Conservation (phyloP, 768 basidiomycete genomes). For the Rhizopogon roseolus region DNA sequence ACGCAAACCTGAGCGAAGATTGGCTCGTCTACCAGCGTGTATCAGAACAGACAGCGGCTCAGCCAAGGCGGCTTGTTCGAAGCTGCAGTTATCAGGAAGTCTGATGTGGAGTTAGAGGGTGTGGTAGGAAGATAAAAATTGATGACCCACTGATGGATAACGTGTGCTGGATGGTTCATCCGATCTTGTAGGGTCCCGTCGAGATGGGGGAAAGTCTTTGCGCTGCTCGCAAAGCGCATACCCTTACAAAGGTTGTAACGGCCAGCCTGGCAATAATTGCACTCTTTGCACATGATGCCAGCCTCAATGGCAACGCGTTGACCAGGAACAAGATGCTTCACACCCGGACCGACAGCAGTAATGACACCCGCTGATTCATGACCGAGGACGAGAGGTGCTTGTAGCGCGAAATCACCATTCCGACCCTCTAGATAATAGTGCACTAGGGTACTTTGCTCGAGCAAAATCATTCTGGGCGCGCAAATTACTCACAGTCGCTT, state of each 20-base stretch:
- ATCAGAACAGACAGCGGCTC: conserved; percentile 93
- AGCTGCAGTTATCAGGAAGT: conserved; percentile 70
- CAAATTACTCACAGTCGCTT: conserved; percentile 55
- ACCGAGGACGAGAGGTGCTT: conserved; percentile 83
- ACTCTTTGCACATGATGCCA: conserved; percentile 81
- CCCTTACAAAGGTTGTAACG: conserved; percentile 91
- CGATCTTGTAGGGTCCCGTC: conserved; percentile 87
- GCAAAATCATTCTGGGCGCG: neutral
- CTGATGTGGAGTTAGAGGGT: conserved; percentile 32
- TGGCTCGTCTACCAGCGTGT: conserved; percentile 47
- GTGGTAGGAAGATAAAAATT: neutral
- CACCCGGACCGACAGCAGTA: conserved; percentile 75
- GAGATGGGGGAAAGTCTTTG: conserved; percentile 87
- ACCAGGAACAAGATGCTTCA: conserved; percentile 59
- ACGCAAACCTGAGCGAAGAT: conserved; percentile 47
- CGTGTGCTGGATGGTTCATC: conserved; percentile 86
- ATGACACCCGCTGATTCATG: conserved; percentile 91
- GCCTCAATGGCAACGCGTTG: conserved; percentile 93
- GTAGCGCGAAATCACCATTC: conserved; percentile 89
- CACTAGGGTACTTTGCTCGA: conserved; percentile 39
- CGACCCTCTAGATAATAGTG: conserved; percentile 89
- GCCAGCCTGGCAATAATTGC: conserved; percentile 63
- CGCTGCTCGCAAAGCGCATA: conserved; percentile 87
- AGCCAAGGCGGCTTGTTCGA: conserved; percentile 81
- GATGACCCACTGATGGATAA: conserved; percentile 77